Conservation (phyloP, 352 stramenopile genomes). For the Globisporangium rhizosaccharum region DNA sequence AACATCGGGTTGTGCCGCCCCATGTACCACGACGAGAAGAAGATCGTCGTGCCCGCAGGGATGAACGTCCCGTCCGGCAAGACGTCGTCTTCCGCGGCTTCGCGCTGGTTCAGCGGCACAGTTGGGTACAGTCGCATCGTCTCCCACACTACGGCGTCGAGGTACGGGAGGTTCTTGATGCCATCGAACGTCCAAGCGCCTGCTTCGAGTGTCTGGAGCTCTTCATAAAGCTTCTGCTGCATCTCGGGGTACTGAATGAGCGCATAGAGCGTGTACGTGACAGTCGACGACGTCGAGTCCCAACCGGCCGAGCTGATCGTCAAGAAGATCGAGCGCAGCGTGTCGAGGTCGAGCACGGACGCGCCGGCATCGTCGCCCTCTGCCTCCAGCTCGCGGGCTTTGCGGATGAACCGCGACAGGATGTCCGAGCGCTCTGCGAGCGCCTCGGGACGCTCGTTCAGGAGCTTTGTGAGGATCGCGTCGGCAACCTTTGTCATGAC, state of each 20-base stretch:
- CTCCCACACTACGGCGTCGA: slow-evolving; percentile 67
- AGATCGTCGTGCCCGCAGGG: slow-evolving; percentile 44
- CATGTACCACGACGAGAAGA: slow-evolving; percentile 79
- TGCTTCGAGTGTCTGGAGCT: slow-evolving; percentile 21
- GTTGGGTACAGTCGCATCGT: slow-evolving; percentile 67
- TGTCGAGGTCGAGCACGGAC: slow-evolving; percentile 18
- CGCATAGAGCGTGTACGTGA: slow-evolving; percentile 23
- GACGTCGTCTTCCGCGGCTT: slow-evolving; percentile 5
- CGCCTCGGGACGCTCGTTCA: slow-evolving; percentile 23
- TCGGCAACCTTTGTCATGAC: slow-evolving; percentile 32
- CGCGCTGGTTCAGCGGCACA: slow-evolving; percentile 71
- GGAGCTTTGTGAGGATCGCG: slow-evolving; percentile 24
- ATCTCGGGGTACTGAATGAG: slow-evolving; percentile 49
- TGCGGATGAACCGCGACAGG: slow-evolving; percentile 49
- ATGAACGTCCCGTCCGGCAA: slow-evolving; percentile 21
- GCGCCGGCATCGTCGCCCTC: background rate
- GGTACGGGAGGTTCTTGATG: slow-evolving; percentile 58
- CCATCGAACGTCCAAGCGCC: slow-evolving; percentile 32
- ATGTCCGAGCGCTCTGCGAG: slow-evolving; percentile 36
- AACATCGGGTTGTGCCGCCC: slow-evolving; percentile 34
- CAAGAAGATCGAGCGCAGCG: slow-evolving; percentile 60
- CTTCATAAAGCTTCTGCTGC: slow-evolving; percentile 43
- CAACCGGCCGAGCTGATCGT: slow-evolving; percentile 45
- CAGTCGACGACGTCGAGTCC: slow-evolving; percentile 1
- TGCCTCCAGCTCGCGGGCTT: slow-evolving; percentile 21